These are phyloP conservation scores for Catharanthus roseus DNA, from an alignment of 257 asterid genomes.

Conservation along the genomic window DNA sequence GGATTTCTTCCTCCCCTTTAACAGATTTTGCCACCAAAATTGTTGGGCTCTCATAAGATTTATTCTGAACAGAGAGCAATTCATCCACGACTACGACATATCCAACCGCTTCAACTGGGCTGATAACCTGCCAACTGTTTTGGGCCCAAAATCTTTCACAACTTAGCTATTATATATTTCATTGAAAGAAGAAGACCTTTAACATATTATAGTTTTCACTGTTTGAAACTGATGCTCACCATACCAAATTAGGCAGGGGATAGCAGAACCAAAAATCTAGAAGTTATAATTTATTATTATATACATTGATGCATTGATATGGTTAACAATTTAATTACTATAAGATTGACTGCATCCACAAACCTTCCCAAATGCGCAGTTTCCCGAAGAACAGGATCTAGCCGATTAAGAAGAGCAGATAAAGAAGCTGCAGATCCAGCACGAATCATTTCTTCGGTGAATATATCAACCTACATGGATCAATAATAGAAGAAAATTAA, in stretches of 20 bases:
- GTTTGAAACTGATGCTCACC: neutral
- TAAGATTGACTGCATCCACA: constrained; percentile 6
- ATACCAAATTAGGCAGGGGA: neutral
- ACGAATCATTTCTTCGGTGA: constrained; percentile 94
- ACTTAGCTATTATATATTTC: neutral
- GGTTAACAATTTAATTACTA: neutral
- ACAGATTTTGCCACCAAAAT: constrained; percentile 91
- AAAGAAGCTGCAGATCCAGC: constrained; percentile 98
- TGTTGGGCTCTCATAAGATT: constrained; percentile 69
- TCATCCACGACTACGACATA: constrained; percentile 87
- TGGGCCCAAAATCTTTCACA: constrained; percentile 18
- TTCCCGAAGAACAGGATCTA: constrained; percentile 89
- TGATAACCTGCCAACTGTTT: constrained; percentile 98
- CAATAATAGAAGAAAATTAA: constrained; percentile 15
- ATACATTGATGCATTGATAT: constrained; percentile 11
- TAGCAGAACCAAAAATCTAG: neutral
- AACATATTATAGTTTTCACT: neutral
- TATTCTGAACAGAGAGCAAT: constrained; percentile 84
- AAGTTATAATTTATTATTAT: neutral
- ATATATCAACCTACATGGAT: constrained; percentile 67
- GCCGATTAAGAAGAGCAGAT: constrained; percentile 91
- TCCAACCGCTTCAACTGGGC: constrained; percentile 96
- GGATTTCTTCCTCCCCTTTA: constrained; percentile 97
- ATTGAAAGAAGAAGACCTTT: too few relatives aligned
- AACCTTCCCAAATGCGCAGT: constrained; percentile 96